A percentile compares a stretch with the other conserved stretches of the same genome.
These are phyloP conservation scores for Sanguinoderma infundibulare DNA, from an alignment of 1,284 basidiomycete species.

Conservation along the genomic window DNA sequence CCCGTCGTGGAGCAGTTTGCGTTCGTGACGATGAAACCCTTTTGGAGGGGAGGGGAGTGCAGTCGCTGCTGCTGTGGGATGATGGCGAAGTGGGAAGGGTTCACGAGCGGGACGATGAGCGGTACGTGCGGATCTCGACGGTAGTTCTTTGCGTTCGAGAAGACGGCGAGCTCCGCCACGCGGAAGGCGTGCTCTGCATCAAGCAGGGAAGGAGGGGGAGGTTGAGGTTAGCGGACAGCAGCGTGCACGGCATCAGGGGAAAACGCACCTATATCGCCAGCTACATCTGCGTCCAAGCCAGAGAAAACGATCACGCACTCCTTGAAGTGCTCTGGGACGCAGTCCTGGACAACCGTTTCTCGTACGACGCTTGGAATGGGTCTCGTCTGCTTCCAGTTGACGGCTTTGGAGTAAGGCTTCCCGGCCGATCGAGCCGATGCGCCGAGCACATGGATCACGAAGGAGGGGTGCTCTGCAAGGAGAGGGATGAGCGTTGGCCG, in stretches of 20 bases:
- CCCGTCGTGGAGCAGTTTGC: constrained; percentile 99
- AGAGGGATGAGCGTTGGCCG: constrained; percentile 92
- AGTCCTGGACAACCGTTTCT: constrained; percentile 80
- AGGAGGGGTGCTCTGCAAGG: constrained; percentile 90
- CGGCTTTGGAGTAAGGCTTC: constrained; percentile 79
- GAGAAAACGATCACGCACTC: constrained; percentile 94
- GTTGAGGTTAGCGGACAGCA: too few species aligned
- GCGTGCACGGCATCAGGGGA: constrained; percentile 4
- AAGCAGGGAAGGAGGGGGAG: background rate
- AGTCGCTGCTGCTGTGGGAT: constrained; percentile 81
- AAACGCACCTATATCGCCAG: constrained; percentile 91
- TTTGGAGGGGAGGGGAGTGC: constrained; percentile 73
- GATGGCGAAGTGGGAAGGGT: constrained; percentile 87
- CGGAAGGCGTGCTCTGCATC: constrained; percentile 84
- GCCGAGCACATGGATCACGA: constrained; percentile 86
- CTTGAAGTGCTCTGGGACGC: constrained; percentile 77
- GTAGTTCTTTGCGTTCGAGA: constrained; percentile 99
- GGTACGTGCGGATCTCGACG: constrained; percentile 95
- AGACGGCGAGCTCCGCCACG: constrained; percentile 88
- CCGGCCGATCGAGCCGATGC: constrained; percentile 91
- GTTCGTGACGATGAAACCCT: constrained; percentile 97
- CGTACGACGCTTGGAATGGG: constrained; percentile 76
- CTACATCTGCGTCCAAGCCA: constrained; percentile 92
- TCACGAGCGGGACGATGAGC: constrained; percentile 96
- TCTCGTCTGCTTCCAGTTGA: constrained; percentile 90